Evolutionary conservation across 2,329 filamentous ascomycete species (phyloP).

Genomic region (Cyphellophora europaea): DNA sequence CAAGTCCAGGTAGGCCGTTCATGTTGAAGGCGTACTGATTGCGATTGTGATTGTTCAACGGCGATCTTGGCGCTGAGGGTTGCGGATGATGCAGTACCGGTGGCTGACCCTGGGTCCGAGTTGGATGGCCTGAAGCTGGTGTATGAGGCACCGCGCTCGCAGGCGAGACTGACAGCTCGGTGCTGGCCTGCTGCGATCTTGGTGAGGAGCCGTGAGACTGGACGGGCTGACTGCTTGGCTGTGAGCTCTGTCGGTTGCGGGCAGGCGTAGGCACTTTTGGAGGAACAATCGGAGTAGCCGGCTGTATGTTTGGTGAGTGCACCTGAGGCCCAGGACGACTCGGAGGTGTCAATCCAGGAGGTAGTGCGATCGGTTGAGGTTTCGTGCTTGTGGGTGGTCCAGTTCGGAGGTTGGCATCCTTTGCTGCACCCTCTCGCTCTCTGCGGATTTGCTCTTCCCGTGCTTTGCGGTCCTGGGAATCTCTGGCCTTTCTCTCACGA

Average conservation of each 20-base stretch:
- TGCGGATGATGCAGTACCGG: constrained; percentile 47
- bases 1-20: constrained; percentile 44
- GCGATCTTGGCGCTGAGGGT: constrained; percentile 55
- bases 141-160: constrained; percentile 55
- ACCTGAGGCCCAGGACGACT: constrained; percentile 42
- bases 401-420: constrained; percentile 39
- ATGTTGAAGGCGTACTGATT: constrained; percentile 45
- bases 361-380: constrained; percentile 26
- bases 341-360: constrained; percentile 43
- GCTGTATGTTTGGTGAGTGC: constrained; percentile 68
- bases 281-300: constrained; percentile 73
- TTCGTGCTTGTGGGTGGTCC: constrained; percentile 24
- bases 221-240: constrained; percentile 65
- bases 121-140: constrained; percentile 53
- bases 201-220: constrained; percentile 56
- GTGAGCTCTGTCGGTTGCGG: constrained; percentile 66
- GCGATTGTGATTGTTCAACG: constrained; percentile 51
- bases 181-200: constrained; percentile 39
- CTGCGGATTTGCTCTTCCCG: constrained; percentile 41
- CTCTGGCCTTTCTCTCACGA: constrained; percentile 54
- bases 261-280: constrained; percentile 76
- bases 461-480: constrained; percentile 51
- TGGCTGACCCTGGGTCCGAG: constrained; percentile 48
- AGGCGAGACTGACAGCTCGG: constrained; percentile 54
- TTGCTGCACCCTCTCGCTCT: constrained; percentile 46